Evolutionary conservation across 2,329 filamentous ascomycete species (phyloP).

Genomic region (Pestalotiopsis sp.): DNA sequence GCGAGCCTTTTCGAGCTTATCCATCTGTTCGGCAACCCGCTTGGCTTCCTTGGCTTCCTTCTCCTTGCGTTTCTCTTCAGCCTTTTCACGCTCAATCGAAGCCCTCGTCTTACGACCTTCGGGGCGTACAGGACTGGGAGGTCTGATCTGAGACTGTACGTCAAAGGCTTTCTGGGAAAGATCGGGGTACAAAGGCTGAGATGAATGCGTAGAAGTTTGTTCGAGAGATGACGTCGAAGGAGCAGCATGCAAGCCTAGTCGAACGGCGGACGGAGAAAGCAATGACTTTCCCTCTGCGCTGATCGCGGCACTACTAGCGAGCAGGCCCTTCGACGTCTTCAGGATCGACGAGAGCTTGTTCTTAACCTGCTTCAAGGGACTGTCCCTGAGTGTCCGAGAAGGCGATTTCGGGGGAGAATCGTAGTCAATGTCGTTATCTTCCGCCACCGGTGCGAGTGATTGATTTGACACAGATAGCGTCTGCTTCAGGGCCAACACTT

Average conservation of each 20-base stretch:
- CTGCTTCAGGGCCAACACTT: slow-evolving; percentile 52
- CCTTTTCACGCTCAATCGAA: slow-evolving; percentile 59
- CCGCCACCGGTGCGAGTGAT: slow-evolving; percentile 47
- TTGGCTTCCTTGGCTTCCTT: slow-evolving; percentile 61
- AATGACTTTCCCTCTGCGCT: slow-evolving; percentile 63
- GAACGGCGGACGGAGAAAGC: slow-evolving; percentile 52
- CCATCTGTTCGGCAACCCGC: slow-evolving; percentile 59
- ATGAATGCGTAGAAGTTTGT: slow-evolving; percentile 25
- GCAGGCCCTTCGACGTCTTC: slow-evolving; percentile 81
- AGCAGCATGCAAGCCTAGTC: slow-evolving; percentile 42
- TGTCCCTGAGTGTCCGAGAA: slow-evolving; percentile 62
- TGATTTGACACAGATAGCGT: slow-evolving; percentile 61
- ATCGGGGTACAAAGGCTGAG: slow-evolving; percentile 46
- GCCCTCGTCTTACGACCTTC: slow-evolving; percentile 53
- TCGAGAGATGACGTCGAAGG: slow-evolving; percentile 51
- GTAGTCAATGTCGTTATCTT: slow-evolving; percentile 26
- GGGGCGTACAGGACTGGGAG: slow-evolving; percentile 43
- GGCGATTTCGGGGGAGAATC: slow-evolving; percentile 57
- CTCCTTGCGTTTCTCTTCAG: slow-evolving; percentile 64
- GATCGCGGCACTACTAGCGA: slow-evolving; percentile 71
- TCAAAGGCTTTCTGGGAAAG: slow-evolving; percentile 39
- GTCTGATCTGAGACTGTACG: slow-evolving; percentile 28
- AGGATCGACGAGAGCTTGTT: slow-evolving; percentile 89
- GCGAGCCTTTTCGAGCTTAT: slow-evolving; percentile 65
- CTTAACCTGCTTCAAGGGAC: slow-evolving; percentile 87